A percentile compares a stretch with the other conserved stretches of the same genome.
phyloP scores from a whole-genome alignment of 2,329 filamentous ascomycete genomes.

The Hypomyces perniciosus region DNA sequence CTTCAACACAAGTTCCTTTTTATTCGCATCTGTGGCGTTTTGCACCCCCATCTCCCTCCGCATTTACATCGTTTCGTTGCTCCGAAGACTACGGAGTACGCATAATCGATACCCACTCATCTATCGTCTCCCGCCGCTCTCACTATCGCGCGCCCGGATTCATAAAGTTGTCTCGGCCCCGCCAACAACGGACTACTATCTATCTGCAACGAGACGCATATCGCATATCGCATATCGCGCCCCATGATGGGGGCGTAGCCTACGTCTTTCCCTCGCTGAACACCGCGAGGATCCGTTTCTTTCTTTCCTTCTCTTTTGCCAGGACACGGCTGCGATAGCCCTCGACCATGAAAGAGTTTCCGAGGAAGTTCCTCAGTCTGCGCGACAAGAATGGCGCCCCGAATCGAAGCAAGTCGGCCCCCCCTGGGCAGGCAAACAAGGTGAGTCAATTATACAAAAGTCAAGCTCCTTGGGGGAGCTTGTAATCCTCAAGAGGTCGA shows the following conservation, averaged over 20 bases:
- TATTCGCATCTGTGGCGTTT: constrained; percentile 1
- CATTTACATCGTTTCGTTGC: neutral
- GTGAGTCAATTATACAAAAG: constrained; percentile 9
- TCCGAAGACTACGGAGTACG: neutral
- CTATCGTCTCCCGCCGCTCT: neutral
- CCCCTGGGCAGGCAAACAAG: constrained; percentile 33
- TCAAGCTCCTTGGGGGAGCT: neutral
- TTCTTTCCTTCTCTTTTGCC: constrained; percentile 8
- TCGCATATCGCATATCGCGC: neutral
- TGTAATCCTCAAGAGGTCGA: too few relatives aligned
- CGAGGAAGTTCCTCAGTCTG: constrained; percentile 63
- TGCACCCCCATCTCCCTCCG: neutral
- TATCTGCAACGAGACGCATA: constrained; percentile 4
- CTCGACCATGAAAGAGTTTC: constrained; percentile 47
- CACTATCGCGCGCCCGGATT: neutral
- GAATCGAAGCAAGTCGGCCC: constrained; percentile 49
- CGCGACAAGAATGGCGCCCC: constrained; percentile 57
- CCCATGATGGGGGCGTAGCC: constrained; percentile 12
- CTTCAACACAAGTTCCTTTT: neutral
- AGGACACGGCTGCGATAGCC: neutral
- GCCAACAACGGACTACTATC: constrained; percentile 2
- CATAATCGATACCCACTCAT: neutral
- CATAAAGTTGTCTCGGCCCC: neutral
- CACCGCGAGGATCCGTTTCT: constrained; percentile 21
- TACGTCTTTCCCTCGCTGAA: constrained; percentile 27